These are phyloP conservation scores for Mycena floridula DNA, from an alignment of 768 basidiomycete genomes.

Conservation along the genomic window DNA sequence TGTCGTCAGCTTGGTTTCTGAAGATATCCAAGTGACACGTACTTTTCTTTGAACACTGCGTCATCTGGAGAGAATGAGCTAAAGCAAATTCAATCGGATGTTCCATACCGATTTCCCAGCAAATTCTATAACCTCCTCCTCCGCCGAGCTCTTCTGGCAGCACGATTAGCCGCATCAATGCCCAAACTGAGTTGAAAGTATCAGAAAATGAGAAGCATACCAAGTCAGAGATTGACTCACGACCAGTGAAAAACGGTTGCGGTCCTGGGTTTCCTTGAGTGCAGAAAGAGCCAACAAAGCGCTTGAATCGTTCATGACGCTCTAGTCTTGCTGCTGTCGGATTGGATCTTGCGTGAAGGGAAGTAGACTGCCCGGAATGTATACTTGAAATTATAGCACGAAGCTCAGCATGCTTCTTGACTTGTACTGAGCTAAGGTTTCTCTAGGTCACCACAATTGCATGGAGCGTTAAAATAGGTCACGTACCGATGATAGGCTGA, in stretches of 20 bases:
- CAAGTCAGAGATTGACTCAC: constrained; percentile 25
- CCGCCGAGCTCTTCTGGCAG: constrained; percentile 79
- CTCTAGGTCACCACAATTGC: too few relatives aligned
- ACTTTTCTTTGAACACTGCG: constrained; percentile 94
- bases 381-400: constrained; percentile 79
- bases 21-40: constrained; percentile 29
- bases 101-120: constrained; percentile 92
- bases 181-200: constrained; percentile 44
- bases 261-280: constrained; percentile 84
- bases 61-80: too few relatives aligned
- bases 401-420: constrained; percentile 75
- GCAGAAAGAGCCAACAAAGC: constrained; percentile 80
- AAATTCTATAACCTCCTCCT: constrained; percentile 62
- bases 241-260: constrained; percentile 76
- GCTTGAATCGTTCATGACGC: constrained; percentile 66
- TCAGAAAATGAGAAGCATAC: constrained; percentile 2
- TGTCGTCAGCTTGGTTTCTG: constrained; percentile 11
- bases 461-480: too few relatives aligned
- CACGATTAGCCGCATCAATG: constrained; percentile 72
- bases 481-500: constrained; percentile 80
- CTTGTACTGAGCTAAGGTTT: constrained; percentile 11
- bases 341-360: constrained; percentile 66
- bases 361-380: constrained; percentile 72
- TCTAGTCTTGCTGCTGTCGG: constrained; percentile 50
- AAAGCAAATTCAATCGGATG: too few relatives aligned